Conservation (phyloP, 192 early-diverging fungal species). For the Spinellus fusiger region DNA sequence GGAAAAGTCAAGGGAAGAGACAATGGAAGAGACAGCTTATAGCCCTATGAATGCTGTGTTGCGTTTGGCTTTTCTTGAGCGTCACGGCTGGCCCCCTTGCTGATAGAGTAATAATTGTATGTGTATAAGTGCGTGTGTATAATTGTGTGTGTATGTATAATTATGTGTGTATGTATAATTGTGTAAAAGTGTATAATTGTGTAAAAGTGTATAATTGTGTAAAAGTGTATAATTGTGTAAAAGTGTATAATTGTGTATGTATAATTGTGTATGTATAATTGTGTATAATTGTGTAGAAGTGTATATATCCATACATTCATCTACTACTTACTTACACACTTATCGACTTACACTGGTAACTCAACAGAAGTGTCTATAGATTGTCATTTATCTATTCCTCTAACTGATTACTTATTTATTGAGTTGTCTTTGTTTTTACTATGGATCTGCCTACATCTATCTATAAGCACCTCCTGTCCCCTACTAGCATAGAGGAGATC, state of each 20-base stretch:
- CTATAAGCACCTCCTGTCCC: too few species aligned
- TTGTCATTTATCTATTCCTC: too few species aligned
- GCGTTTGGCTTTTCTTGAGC: slow-evolving; percentile 18
- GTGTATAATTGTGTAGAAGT: not conserved
- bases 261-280: not conserved
- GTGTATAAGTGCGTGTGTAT: not conserved
- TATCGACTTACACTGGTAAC: too few species aligned
- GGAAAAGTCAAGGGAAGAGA: slow-evolving; percentile 1
- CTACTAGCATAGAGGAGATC: too few species aligned
- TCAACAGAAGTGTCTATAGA: too few species aligned
- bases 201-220: not conserved
- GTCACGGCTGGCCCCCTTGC: slow-evolving; percentile 1
- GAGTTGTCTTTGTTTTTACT: too few species aligned
- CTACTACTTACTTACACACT: not conserved
- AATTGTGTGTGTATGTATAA: not conserved
- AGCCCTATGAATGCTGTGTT: slow-evolving; percentile 13
- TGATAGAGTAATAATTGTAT: not conserved
- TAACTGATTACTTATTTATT: too few species aligned
- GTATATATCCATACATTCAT: not conserved
- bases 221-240: not conserved
- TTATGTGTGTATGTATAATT: not conserved
- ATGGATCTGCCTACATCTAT: too few species aligned
- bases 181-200: not conserved
- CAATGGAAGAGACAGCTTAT: slow-evolving; percentile 1
- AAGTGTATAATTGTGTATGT: not conserved